phyloP scores from a whole-genome alignment of 2,329 filamentous ascomycete genomes.

The Tympanopsis confertula region DNA sequence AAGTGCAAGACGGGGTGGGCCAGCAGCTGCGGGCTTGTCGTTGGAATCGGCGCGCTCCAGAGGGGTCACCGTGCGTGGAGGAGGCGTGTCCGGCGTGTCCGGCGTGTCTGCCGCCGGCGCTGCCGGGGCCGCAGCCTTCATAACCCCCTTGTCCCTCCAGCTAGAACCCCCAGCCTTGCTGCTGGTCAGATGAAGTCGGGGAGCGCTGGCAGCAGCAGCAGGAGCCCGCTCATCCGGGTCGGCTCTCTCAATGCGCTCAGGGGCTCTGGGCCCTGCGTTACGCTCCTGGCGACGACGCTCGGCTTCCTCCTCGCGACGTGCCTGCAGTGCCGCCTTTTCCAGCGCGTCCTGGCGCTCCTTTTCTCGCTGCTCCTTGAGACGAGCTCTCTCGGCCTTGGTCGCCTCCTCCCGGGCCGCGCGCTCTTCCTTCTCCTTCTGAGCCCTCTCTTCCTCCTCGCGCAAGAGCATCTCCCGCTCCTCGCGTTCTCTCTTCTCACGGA shows the following conservation, averaged over 20 bases:
- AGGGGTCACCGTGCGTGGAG: conserved; percentile 15
- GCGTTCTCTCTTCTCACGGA: conserved; percentile 71
- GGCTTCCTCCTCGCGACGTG: conserved; percentile 77
- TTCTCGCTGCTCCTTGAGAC: conserved; percentile 53
- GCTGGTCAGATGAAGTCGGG: too few species aligned
- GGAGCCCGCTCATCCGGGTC: too few species aligned
- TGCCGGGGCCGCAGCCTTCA: conserved; percentile 18
- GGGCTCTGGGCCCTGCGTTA: too few species aligned
- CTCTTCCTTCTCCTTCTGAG: conserved; percentile 74
- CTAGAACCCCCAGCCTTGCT: too few species aligned
- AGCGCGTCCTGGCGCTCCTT: conserved; percentile 56
- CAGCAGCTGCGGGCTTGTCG: conserved; percentile 29
- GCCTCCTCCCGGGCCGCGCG: conserved; percentile 70
- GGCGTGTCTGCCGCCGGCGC: conserved; percentile 18
- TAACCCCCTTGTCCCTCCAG: too few species aligned
- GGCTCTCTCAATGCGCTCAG: too few species aligned
- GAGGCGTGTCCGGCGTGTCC: conserved; percentile 14
- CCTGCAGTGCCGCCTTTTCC: conserved; percentile 59
- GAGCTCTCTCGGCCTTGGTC: conserved; percentile 59
- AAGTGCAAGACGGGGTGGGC: conserved; percentile 42
- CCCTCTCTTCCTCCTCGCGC: conserved; percentile 76
- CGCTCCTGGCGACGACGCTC: conserved; percentile 61
- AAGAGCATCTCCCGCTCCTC: conserved; percentile 73
- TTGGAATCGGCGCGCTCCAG: conserved; percentile 30
- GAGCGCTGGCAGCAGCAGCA: too few species aligned